Base-by-base conservation (phyloP, 1,284 basidiomycete genomes). In the Xerocomus minutiporus region DNA sequence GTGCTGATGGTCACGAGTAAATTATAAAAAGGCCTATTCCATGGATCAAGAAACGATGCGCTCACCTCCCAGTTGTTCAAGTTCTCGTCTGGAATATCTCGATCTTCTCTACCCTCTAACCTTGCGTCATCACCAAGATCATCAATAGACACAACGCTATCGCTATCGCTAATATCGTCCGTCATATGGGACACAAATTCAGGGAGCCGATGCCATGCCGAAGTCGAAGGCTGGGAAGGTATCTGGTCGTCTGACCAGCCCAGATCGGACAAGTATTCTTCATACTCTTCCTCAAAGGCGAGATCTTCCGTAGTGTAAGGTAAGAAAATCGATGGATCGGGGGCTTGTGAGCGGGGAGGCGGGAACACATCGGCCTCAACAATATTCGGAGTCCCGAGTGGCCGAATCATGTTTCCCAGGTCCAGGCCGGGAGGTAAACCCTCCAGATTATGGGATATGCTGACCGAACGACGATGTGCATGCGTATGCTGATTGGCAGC, bases 31-130 rank as follows among this genome's bases (percentile, higher is more conserved):
- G 6, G 8, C 35, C 35, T 32, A 50, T 5, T 15, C 5, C 20
- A 43, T 40, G 54, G 8, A 31, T 20, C 15, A 42, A 35, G 2
- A 40, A 32, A 38, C 0, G 23, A 20, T 1, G 17, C 17, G 64
- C 86, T 69, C 59, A 93, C 92, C 86, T 93, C 93, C 93, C 93
- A 96, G 58, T 93, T 92, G 63, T 94, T 96, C 60, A 88, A 71
- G 61, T 93, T 89, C 70, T 88, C 87, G 63, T 91, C 85, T 17
- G 82, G 77, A 36, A 77, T 74, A 50, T 84, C 81, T 41, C 76
- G 73, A 53, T 84, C 83, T 57, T 84, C 83, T 56, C 78, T 75
- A 53, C 75, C 75, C 59, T 88, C 84, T 46, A 91, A 71, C 38
- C 88, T 78, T 41, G 82, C 74, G 51, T 91, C 91, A 47, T 71